A percentile compares a stretch with the other conserved stretches of the same genome.
Conservation (phyloP, 2,329 filamentous ascomycete genomes). For the Botryosphaeria dothidea region DNA sequence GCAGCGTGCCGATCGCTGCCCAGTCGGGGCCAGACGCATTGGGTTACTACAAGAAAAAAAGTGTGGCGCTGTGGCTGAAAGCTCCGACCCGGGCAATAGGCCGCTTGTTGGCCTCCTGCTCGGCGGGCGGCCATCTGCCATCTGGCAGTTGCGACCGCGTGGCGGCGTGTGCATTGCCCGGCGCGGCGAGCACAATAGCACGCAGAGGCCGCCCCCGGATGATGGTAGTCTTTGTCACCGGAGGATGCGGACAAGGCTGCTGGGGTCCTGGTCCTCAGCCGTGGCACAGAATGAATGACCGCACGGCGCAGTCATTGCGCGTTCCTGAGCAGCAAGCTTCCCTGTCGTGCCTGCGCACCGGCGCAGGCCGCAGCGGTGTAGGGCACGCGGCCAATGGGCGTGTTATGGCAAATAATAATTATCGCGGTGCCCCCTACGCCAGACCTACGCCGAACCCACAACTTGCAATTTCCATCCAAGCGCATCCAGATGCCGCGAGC, state of each 20-base stretch:
- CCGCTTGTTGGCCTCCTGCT: background rate
- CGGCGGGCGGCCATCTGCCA: background rate
- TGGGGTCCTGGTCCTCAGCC: too few relatives aligned
- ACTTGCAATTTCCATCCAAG: constrained; percentile 15
- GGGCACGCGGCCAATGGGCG: constrained; percentile 11
- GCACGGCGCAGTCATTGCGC: constrained; percentile 13
- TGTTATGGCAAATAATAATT: constrained; percentile 11
- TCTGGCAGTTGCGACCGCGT: background rate
- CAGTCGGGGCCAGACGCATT: background rate
- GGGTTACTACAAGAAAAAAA: background rate
- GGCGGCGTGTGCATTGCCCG: constrained; percentile 5
- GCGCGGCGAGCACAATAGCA: constrained; percentile 5
- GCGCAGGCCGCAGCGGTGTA: constrained; percentile 6
- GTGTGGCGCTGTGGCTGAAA: constrained; percentile 6
- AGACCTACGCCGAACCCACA: constrained; percentile 9
- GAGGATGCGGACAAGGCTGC: background rate
- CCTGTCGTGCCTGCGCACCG: constrained; percentile 2
- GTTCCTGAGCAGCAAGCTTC: constrained; percentile 9
- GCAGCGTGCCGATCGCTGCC: background rate
- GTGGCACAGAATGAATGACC: background rate
- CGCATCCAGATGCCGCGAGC: constrained; percentile 10
- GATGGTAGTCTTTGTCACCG: background rate
- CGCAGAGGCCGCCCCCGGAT: background rate
- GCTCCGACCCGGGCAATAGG: background rate
- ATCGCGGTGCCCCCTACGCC: constrained; percentile 8